These are phyloP conservation scores for Pseudogymnoascus sp. DNA, from an alignment of 2,329 filamentous ascomycete species.

Conservation along the genomic window DNA sequence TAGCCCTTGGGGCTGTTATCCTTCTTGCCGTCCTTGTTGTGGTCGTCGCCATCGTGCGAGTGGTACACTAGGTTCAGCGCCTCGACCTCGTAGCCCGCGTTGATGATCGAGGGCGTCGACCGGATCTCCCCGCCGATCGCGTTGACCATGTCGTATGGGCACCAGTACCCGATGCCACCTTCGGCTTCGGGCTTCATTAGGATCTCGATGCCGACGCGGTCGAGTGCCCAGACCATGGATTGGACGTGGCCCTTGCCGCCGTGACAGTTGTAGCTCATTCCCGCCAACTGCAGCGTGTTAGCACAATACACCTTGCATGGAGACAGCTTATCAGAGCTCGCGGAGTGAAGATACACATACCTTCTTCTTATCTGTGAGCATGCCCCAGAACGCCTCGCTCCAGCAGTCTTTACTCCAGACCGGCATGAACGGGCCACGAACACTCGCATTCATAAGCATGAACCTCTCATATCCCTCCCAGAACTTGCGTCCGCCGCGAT, in stretches of 20 bases:
- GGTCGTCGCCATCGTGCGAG: conserved; percentile 6
- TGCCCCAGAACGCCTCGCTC: conserved; percentile 9
- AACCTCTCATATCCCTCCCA: conserved; percentile 18
- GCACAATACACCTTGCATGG: background rate
- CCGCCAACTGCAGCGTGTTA: conserved; percentile 13
- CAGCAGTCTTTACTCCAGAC: conserved; percentile 10
- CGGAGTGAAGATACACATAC: conserved; percentile 12
- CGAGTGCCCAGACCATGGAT: conserved; percentile 9
- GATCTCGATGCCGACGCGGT: conserved; percentile 28
- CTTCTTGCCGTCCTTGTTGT: conserved; percentile 6
- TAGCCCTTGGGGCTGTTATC: conserved; percentile 12
- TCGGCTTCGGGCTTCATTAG: conserved; percentile 27
- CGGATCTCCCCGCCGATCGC: conserved; percentile 1
- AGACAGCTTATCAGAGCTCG: background rate
- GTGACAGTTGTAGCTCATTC: conserved; percentile 23
- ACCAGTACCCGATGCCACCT: conserved; percentile 6
- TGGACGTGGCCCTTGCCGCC: conserved; percentile 9
- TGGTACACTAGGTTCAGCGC: conserved; percentile 7
- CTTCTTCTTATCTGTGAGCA: conserved; percentile 6
- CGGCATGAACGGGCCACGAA: conserved; percentile 12
- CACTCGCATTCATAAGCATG: conserved; percentile 10
- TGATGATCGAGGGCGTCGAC: background rate
- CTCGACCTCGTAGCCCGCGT: conserved; percentile 6
- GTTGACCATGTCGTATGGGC: conserved; percentile 8
- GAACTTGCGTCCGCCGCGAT: conserved; percentile 17